Conservation (phyloP, 2,329 filamentous ascomycete genomes). For the Phaeosphaeria sp. region DNA sequence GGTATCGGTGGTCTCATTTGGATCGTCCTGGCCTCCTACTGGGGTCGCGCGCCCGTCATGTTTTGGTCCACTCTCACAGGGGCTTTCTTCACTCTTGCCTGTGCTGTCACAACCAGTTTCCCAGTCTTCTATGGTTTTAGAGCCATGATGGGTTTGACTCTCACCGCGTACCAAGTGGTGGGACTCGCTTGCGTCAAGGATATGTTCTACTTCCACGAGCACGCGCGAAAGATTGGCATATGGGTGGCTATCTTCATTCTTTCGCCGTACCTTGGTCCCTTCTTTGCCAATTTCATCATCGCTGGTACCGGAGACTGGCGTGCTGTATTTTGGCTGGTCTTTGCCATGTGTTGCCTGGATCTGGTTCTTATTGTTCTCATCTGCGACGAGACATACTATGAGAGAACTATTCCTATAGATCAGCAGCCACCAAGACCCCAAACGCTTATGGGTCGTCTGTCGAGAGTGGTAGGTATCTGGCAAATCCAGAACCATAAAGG, state of each 20-base stretch:
- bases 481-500: slow-evolving; percentile 40
- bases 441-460: slow-evolving; percentile 18
- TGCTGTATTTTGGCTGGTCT: slow-evolving; percentile 32
- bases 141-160: slow-evolving; percentile 29
- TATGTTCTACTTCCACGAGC: slow-evolving; percentile 50
- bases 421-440: slow-evolving; percentile 24
- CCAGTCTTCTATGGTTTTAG: slow-evolving; percentile 48
- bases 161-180: slow-evolving; percentile 34
- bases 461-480: slow-evolving; percentile 39
- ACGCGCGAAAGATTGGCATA: slow-evolving; percentile 44
- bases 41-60: slow-evolving; percentile 49
- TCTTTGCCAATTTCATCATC: slow-evolving; percentile 38
- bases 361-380: slow-evolving; percentile 36
- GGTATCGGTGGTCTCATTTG: slow-evolving; percentile 47
- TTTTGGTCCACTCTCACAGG: slow-evolving; percentile 54
- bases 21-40: slow-evolving; percentile 25
- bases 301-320: slow-evolving; percentile 31
- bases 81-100: slow-evolving; percentile 48
- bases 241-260: slow-evolving; percentile 39
- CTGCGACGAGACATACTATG: slow-evolving; percentile 45
- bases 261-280: slow-evolving; percentile 42
- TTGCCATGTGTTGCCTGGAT: slow-evolving; percentile 23
- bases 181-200: slow-evolving; percentile 40
- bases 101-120: slow-evolving; percentile 42
- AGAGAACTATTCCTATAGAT: slow-evolving; percentile 28